Evolutionary conservation across 2,329 filamentous ascomycete genomes (phyloP).

Genomic region (Ustulina deusta): DNA sequence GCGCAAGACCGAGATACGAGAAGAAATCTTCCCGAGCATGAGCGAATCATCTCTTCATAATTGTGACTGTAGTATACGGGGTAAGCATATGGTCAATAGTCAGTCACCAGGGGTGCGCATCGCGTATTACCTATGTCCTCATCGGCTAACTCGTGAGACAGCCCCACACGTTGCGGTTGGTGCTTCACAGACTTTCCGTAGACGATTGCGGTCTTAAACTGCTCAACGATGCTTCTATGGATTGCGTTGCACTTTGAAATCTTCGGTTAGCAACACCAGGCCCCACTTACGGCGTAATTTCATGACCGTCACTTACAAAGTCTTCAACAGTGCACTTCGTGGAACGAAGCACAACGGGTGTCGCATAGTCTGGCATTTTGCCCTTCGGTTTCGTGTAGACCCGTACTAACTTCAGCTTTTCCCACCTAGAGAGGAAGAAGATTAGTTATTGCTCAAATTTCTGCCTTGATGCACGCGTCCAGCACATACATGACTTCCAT

Average conservation of each 20-base stretch:
- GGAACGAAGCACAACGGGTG: constrained; percentile 88
- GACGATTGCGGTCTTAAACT: constrained; percentile 95
- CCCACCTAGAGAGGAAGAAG: constrained; percentile 71
- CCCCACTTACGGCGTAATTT: constrained; percentile 37
- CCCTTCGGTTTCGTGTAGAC: constrained; percentile 99
- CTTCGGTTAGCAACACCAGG: constrained; percentile 54
- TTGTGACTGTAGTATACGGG: constrained; percentile 63
- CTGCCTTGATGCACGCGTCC: constrained; percentile 18
- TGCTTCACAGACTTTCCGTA: constrained; percentile 99
- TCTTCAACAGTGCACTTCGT: constrained; percentile 92
- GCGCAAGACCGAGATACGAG: constrained; percentile 46
- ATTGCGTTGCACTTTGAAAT: constrained; percentile 87
- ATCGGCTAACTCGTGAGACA: constrained; percentile 90
- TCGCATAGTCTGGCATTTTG: constrained; percentile 88
- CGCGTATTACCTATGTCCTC: constrained; percentile 86
- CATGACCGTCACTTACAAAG: constrained; percentile 76
- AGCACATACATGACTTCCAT: constrained; percentile 84
- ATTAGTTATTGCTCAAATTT: constrained; percentile 42
- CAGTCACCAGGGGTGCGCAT: constrained; percentile 36
- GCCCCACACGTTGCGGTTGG: constrained; percentile 94
- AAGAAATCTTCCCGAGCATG: constrained; percentile 37
- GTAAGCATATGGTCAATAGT: constrained; percentile 45
- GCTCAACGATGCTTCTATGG: constrained; percentile 93
- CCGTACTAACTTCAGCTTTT: constrained; percentile 89
- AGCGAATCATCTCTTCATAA: constrained; percentile 72